Evolutionary conservation across 2,329 filamentous ascomycete genomes (phyloP), one percentile per base, ranked within the genome.

Genomic region (Colletotrichum scovillei): DNA sequence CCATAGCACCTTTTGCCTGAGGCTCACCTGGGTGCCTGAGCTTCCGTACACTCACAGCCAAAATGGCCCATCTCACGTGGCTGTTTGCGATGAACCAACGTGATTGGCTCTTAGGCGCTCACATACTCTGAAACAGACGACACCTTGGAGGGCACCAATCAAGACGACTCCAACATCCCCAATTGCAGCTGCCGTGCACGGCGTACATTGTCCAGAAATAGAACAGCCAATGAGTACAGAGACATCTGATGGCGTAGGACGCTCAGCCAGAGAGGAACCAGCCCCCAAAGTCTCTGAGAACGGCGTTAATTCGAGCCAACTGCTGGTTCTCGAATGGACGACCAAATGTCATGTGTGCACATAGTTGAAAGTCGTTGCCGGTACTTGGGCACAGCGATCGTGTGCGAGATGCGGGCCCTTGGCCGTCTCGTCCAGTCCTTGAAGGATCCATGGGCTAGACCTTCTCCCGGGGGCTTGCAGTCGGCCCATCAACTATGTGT

Each of bases 101-200:
- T 75, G 58, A 81, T 81, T 81, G 80, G 80, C 69, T 75, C 63
- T 28, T 77, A 80, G 75, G 71, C 77, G 78, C 77, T 76, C 74
- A 78, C 80, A 81, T 78, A 79, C 80, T 77, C 80, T 82, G 80
- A 82, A 82, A 82, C 80, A 79, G 76, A 81, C 79, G 78, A 81
- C 72, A 67, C 32, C 49, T 11, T 49, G 49, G 52, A 73, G 67
- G 60, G 73, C 73, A 74, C 73, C 73, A 74, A 73, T 70, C 26
- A 70, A 14, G 11, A 53, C 14, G 14, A 22, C 42, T 30, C 28
- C 8, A 35, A 53, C 8, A 35, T 30, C 38, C 26, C 26, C 59
- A 63, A 60, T 62, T 62, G 53, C 64, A 74, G 70, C 26, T 62
- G 64, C 59, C 28, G 55, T 60, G 57, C 49, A 49, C 26, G 24